Conservation (phyloP, 177 flowering plant genomes). For the Vitis hybrid region DNA sequence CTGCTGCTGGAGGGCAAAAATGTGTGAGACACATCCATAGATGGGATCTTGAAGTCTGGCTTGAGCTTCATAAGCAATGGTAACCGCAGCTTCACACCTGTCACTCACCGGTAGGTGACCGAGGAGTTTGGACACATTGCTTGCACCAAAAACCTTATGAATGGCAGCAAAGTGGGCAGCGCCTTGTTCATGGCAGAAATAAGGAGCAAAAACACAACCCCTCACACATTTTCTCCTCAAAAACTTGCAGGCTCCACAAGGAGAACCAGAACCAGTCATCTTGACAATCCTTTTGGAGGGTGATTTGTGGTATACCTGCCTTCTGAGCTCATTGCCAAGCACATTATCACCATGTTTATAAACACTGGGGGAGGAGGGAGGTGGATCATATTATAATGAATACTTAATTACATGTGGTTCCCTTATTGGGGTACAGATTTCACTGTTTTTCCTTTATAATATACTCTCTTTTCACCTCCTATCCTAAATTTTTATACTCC, state of each 20-base stretch:
- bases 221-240: constrained; percentile 72
- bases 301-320: not conserved
- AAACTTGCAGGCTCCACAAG: constrained; percentile 90
- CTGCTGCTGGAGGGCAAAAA: constrained; percentile 80
- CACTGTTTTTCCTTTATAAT: constrained; percentile 24
- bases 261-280: constrained; percentile 75
- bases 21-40: constrained; percentile 82
- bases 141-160: constrained; percentile 89
- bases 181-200: constrained; percentile 79
- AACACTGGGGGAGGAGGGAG: constrained; percentile 38
- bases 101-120: constrained; percentile 59
- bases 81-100: constrained; percentile 68
- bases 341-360: constrained; percentile 41
- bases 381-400: constrained; percentile 35
- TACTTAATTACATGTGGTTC: constrained; percentile 49
- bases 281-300: not conserved
- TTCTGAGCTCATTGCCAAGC: constrained; percentile 22
- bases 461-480: constrained; percentile 16
- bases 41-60: constrained; percentile 85
- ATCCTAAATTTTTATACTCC: constrained; percentile 24
- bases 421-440: constrained; percentile 65
- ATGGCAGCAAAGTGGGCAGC: constrained; percentile 72
- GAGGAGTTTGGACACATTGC: constrained; percentile 72
- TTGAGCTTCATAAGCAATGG: constrained; percentile 81
- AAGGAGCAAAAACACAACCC: constrained; percentile 84